phyloP scores from a whole-genome alignment of 148 eudicot species.

The Silene uniflora region DNA sequence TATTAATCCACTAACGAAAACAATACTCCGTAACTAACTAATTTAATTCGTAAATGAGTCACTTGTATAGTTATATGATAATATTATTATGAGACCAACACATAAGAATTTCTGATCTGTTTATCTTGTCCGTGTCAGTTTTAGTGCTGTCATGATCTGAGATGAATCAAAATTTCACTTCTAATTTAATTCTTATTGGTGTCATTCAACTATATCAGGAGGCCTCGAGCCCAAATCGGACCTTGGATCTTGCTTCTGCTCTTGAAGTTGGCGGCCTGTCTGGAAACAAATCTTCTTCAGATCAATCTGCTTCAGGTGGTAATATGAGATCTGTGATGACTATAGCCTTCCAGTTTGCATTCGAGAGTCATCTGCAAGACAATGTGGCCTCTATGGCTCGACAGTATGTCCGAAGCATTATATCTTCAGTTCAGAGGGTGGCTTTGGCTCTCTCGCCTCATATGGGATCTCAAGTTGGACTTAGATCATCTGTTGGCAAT shows the following conservation, averaged over 20 bases:
- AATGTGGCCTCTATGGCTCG: constrained; percentile 89
- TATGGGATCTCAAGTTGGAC: constrained; percentile 51
- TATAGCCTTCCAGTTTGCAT: constrained; percentile 93
- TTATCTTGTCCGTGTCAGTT: not conserved
- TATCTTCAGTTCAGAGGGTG: constrained; percentile 93
- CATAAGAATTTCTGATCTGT: not conserved
- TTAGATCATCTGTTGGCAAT: constrained; percentile 62
- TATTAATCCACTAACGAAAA: no score
- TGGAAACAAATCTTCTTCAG: constrained; percentile 49
- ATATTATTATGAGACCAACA: not conserved
- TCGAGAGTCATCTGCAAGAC: constrained; percentile 95
- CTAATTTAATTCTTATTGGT: not conserved
- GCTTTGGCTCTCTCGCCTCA: constrained; percentile 88
- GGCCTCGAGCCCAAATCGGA: constrained; percentile 84
- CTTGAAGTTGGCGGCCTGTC: constrained; percentile 71
- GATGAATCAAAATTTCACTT: not conserved
- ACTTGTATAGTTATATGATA: not conserved
- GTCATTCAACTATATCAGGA: constrained; percentile 46
- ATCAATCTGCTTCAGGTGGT: constrained; percentile 40
- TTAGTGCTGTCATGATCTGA: not conserved
- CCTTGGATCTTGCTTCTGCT: constrained; percentile 96
- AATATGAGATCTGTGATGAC: constrained; percentile 85
- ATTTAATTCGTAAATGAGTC: no score
- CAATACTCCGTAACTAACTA: no score
- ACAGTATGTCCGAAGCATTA: constrained; percentile 83